Evolutionary conservation across 129 eudicot species (phyloP), one percentile per base, ranked within the genome.

Genomic region (Artemisia annua): DNA sequence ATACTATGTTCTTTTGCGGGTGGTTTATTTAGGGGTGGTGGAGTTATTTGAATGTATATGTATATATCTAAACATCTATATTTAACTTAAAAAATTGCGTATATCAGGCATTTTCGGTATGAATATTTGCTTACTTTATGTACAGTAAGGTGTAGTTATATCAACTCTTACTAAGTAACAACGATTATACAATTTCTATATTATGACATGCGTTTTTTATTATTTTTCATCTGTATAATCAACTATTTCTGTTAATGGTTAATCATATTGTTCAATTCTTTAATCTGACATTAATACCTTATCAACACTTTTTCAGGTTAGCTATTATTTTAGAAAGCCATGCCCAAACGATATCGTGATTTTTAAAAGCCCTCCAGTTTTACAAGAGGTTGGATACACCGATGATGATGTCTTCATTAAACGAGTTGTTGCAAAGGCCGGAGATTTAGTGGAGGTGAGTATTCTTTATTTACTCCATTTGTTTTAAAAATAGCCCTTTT

Each of bases 401-500:
- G 97, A 94, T 66, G 93, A 94, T 56, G 98, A 94, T 81, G 98
- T 94, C 11, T 94, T 94, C 52, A 94, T 94, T 50, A 94, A 94
- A 79, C 81, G 98, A 66, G 60, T 94, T 51, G 92, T 94, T 63
- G 98, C 98, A 58, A 94, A 87, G 71, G 97, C 77, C 48, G 98
- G 98, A 54, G 98, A 94, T 75, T 28, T 85, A 61, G 98, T 94
- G 8, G 98, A 94, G 96, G 98, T 88, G 63, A 77, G 81, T 51
- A 39, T 70, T 74, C 55, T 43, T 68, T 30, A 68, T 56, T 20
- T 53, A 30, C 46, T 14, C 62, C 39, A 35, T 35, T 35, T 35
- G 43, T 35, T 35, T 35, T 5, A 35, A 10, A 22, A 48, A 63
- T 26, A 43, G 26, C 48, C 24, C 7, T 44, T 59, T 10, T 30